A percentile compares a stretch with the other conserved stretches of the same genome.
phyloP scores from a whole-genome alignment of 2,329 filamentous ascomycete species.

The Conoideocrella luteorostrata region DNA sequence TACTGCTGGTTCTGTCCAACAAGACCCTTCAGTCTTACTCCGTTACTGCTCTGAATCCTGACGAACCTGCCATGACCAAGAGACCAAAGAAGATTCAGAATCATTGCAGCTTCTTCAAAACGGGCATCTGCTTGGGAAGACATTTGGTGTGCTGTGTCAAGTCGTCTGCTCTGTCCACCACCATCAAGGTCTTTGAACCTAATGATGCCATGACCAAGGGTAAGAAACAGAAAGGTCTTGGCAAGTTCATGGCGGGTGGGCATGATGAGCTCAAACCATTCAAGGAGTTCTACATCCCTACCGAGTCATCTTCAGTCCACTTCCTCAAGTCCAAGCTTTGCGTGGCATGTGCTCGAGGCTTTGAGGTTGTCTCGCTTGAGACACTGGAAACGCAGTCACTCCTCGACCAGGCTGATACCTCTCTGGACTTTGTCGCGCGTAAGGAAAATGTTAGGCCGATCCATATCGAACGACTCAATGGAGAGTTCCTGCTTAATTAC shows the following conservation, averaged over 20 bases:
- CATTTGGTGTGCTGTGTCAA: slow-evolving; percentile 97
- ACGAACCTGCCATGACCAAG: slow-evolving; percentile 74
- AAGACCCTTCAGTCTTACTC: slow-evolving; percentile 90
- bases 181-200: slow-evolving; percentile 98
- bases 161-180: slow-evolving; percentile 85
- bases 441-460: slow-evolving; percentile 93
- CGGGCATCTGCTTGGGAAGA: slow-evolving; percentile 86
- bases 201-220: slow-evolving; percentile 91
- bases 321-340: slow-evolving; percentile 96
- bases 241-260: slow-evolving; percentile 88
- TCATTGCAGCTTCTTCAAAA: slow-evolving; percentile 98
- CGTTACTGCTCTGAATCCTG: slow-evolving; percentile 76
- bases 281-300: slow-evolving; percentile 98
- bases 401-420: slow-evolving; percentile 95
- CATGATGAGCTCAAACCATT: slow-evolving; percentile 95
- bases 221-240: slow-evolving; percentile 91
- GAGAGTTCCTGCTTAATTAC: slow-evolving; percentile 96
- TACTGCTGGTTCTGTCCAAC: slow-evolving; percentile 85
- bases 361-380: slow-evolving; percentile 93
- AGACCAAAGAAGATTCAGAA: slow-evolving; percentile 93
- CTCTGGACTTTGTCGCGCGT: slow-evolving; percentile 89
- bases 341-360: slow-evolving; percentile 89
- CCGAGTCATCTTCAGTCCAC: slow-evolving; percentile 96
- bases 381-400: slow-evolving; percentile 97
- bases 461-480: slow-evolving; percentile 93